Base-by-base conservation (phyloP, 2,329 filamentous ascomycete genomes). In the Fusarium pseudonygamai region DNA sequence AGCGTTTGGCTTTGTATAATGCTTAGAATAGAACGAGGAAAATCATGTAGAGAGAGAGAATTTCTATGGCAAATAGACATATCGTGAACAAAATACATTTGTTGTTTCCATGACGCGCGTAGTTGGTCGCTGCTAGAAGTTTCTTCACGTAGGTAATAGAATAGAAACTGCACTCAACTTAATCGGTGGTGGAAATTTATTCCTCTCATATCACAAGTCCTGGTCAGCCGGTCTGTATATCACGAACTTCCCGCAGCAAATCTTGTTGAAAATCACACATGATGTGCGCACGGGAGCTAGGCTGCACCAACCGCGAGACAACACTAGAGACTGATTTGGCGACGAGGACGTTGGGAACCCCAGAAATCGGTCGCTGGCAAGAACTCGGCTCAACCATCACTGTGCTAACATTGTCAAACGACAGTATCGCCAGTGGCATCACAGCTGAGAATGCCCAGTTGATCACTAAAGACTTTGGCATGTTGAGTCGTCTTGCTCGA, bases 161-260 rank as follows among this genome's bases (percentile, higher is more conserved):
- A 20, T 20, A 20, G 20, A 37, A 15, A 12, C 5, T 12, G 36
- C 9, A 20, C 18, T 37, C 2, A 20, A 37, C 20, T 11, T 5
- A 14, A 24, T 16, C 14, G 1, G n/a, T 7, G 0, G 5, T 11
- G 3, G 5, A 24, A 11, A 9, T 5, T 5, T 42, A 16, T 24
- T 24, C 7, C 10, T 42, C 1, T 4, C 14, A 4, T 15, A 42
- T 11, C 14, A 24, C 0, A 10, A 42, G 40, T 24, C 40, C 14
- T 24, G 1, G n/a, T 24, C 4, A 24, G n/a, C n/a, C 14, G 15
- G 40, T 9, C n/a, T 24, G 9, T 11, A 16, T 8, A 24, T 11
- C n/a, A 42, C n/a, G n/a, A 16, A 6, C 40, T 24, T 42, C n/a
- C 24, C 9, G 14, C 6, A 42, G 14, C n/a, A 16, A 16, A 9